These are phyloP conservation scores for Monosporascus sp. DNA, from an alignment of 2,329 filamentous ascomycete species.

Conservation along the genomic window DNA sequence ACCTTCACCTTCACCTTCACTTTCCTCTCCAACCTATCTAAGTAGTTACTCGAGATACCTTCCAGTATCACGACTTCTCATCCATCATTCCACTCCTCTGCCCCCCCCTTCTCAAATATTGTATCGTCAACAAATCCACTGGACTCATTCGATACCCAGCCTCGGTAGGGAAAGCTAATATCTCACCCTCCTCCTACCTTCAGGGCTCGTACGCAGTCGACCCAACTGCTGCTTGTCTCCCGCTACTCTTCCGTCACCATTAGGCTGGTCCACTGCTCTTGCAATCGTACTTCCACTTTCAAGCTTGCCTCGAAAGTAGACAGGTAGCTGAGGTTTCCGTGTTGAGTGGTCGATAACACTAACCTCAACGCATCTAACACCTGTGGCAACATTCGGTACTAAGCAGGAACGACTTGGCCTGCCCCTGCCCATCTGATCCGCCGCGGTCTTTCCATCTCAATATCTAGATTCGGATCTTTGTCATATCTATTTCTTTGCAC, in stretches of 20 bases:
- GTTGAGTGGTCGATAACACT: too few species aligned
- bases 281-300: neutral
- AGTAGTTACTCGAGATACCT: neutral
- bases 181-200: conserved; percentile 6
- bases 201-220: neutral
- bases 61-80: neutral
- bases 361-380: too few species aligned
- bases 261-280: neutral
- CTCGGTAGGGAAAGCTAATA: neutral
- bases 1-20: conserved; percentile 3
- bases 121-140: conserved; percentile 1
- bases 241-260: neutral
- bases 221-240: neutral
- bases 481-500: conserved; percentile 7
- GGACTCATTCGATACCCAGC: too few species aligned
- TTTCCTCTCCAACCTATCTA: neutral
- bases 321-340: neutral
- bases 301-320: neutral
- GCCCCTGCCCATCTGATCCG: neutral
- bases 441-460: neutral
- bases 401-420: conserved; percentile 3
- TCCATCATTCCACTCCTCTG: neutral
- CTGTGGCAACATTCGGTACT: neutral
- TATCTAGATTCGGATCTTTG: conserved; percentile 13
- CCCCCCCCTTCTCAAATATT: neutral